These are phyloP conservation scores for Penicillium coprophilum DNA, from an alignment of 495 filamentous ascomycete genomes.

Conservation along the genomic window DNA sequence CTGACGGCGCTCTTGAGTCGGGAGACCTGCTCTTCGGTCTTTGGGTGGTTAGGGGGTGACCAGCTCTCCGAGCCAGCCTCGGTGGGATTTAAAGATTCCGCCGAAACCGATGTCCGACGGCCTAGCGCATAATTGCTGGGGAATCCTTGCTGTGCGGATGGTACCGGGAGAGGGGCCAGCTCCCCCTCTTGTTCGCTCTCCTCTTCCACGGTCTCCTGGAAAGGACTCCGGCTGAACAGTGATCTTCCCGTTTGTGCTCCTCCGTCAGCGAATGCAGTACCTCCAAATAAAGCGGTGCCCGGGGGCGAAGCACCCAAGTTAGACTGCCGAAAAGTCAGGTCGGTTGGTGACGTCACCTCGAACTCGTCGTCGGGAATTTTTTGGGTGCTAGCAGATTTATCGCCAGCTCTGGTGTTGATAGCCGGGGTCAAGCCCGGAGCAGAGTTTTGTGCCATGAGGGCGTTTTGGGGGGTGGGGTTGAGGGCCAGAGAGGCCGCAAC, in stretches of 20 bases:
- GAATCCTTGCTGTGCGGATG: conserved; percentile 61
- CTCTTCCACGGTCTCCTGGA: conserved; percentile 30
- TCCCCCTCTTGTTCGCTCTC: conserved; percentile 29
- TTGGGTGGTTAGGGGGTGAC: conserved; percentile 80
- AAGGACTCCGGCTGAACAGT: conserved; percentile 41
- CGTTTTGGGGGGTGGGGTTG: conserved; percentile 19
- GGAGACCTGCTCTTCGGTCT: conserved; percentile 74
- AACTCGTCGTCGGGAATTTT: conserved; percentile 62
- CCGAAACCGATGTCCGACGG: conserved; percentile 93
- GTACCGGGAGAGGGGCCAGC: conserved; percentile 34
- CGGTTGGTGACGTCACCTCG: conserved; percentile 62
- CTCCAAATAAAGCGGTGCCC: conserved; percentile 32
- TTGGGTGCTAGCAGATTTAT: conserved; percentile 40
- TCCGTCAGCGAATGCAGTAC: conserved; percentile 28
- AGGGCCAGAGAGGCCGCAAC: conserved; percentile 32
- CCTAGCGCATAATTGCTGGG: conserved; percentile 92
- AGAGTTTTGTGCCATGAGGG: conserved; percentile 52
- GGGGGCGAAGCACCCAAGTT: conserved; percentile 28
- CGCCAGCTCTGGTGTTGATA: conserved; percentile 37
- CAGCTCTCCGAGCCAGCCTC: conserved; percentile 82
- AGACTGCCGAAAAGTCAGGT: conserved; percentile 50
- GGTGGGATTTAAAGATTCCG: conserved; percentile 90
- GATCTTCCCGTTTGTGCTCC: conserved; percentile 24
- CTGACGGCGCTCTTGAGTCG: conserved; percentile 81
- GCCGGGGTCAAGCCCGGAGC: conserved; percentile 61